Percentiles rank a stretch among this genome's conserved stretches.
phyloP scores from a whole-genome alignment of 2,329 filamentous ascomycete species.

The Peltaster fructicola region DNA sequence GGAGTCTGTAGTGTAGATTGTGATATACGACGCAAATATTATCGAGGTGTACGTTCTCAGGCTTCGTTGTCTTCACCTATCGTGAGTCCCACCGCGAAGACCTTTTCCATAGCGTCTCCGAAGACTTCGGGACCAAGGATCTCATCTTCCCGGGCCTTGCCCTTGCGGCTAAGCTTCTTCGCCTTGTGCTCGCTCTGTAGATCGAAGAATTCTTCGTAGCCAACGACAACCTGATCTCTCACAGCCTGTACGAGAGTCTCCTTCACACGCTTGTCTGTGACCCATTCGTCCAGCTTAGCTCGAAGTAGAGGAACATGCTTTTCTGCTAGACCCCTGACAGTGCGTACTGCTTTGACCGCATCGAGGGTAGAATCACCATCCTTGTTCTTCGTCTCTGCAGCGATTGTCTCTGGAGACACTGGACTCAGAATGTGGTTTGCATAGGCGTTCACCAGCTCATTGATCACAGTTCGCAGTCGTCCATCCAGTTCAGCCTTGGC shows the following conservation, averaged over 20 bases:
- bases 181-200: constrained; percentile 19
- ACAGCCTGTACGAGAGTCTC: constrained; percentile 51
- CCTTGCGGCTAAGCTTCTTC: constrained; percentile 28
- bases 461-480: constrained; percentile 43
- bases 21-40: no score
- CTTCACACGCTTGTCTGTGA: constrained; percentile 45
- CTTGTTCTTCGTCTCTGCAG: constrained; percentile 1
- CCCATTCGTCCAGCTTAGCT: constrained; percentile 40
- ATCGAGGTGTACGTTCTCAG: no score
- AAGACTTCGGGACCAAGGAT: constrained; percentile 50
- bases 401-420: constrained; percentile 1
- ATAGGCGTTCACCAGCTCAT: constrained; percentile 45
- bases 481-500: constrained; percentile 52
- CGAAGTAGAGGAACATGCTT: constrained; percentile 40
- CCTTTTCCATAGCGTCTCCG: constrained; percentile 40
- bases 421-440: constrained; percentile 31
- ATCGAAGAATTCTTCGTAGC: constrained; percentile 48
- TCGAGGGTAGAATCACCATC: constrained; percentile 8
- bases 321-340: constrained; percentile 37
- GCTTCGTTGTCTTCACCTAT: constrained; percentile 18
- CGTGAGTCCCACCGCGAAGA: constrained; percentile 38
- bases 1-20: no score
- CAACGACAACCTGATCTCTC: constrained; percentile 42
- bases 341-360: constrained; percentile 18
- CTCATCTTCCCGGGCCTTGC: constrained; percentile 43